Evolutionary conservation across 2,329 filamentous ascomycete genomes (phyloP), one percentile per base, ranked within the genome.

Genomic region (Achaetomium macrosporum): DNA sequence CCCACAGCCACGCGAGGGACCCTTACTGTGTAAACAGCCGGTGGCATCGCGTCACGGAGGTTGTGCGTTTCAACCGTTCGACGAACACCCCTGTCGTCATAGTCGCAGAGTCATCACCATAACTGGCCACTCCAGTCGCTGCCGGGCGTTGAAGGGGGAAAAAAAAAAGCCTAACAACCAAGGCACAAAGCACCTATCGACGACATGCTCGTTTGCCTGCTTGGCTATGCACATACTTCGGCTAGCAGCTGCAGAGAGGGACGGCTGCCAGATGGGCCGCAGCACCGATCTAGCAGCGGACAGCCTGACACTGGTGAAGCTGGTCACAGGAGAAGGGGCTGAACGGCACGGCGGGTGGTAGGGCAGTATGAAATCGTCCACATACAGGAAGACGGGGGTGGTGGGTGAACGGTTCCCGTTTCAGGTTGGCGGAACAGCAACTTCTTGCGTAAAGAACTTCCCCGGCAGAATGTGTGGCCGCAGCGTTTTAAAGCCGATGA

Each of bases 1-100:
- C 57, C 57, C 54, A 52, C 53, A 55, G 49, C 57, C 54, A 60
- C 59, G 59, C 62, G 60, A 60, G 64, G 61, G 59, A 63, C 52
- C 61, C 59, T 59, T 64, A n/a, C n/a, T n/a, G n/a, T n/a, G n/a
- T n/a, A 58, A 63, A 62, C 63, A 65, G 64, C 61, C 61, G 63
- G 42, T 63, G 61, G 41, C 50, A 68, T 68, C 69, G 73, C 71
- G 63, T 72, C 73, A 25, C 25, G 25, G 25, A 25, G 71, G 63
- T 59, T 66, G 68, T 64, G 65, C 58, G 71, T 74, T 74, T 73
- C 69, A 70, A 66, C 63, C 64, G 54, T 61, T 64, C 59, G 63
- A 63, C 56, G 56, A 59, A 59, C 53, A 60, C 64, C 61, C 62
- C 65, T 60, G 58, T 59, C 57, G 55, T 19, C 41, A 46, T 9